These are phyloP conservation scores for Acidomyces sp. DNA, from an alignment of 495 filamentous ascomycete species.

Conservation along the genomic window DNA sequence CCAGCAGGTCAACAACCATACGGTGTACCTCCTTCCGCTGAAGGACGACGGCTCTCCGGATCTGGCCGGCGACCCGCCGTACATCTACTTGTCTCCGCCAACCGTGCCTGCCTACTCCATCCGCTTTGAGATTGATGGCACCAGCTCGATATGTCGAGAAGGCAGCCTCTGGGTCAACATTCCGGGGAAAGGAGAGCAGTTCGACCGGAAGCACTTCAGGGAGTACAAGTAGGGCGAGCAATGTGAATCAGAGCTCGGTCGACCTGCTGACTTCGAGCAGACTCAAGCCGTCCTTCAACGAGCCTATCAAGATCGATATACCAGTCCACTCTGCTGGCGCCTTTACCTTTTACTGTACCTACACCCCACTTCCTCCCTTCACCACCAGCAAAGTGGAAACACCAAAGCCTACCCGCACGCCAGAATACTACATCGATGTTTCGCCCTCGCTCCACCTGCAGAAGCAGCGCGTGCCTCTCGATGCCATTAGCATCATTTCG, in stretches of 20 bases:
- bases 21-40: conserved; percentile 72
- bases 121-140: conserved; percentile 88
- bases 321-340: conserved; percentile 73
- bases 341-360: conserved; percentile 92
- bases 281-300: conserved; percentile 82
- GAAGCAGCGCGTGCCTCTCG: conserved; percentile 56
- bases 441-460: conserved; percentile 66
- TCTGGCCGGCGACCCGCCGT: conserved; percentile 56
- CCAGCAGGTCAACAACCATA: conserved; percentile 18
- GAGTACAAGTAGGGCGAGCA: conserved; percentile 65
- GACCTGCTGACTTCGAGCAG: conserved; percentile 32
- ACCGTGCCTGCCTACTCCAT: conserved; percentile 57
- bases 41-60: conserved; percentile 87
- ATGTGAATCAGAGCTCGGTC: neutral
- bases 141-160: conserved; percentile 85
- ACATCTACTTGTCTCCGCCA: conserved; percentile 79
- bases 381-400: conserved; percentile 39
- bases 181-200: conserved; percentile 58
- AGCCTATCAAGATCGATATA: conserved; percentile 75
- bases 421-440: conserved; percentile 82
- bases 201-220: conserved; percentile 62
- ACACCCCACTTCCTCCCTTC: conserved; percentile 71
- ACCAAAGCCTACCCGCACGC: conserved; percentile 51
- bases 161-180: conserved; percentile 95
- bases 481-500: conserved; percentile 85